Percentiles rank a stretch among this genome's conserved stretches.
Conservation (phyloP, 345 rosid genomes). For the Jatropha curcas region DNA sequence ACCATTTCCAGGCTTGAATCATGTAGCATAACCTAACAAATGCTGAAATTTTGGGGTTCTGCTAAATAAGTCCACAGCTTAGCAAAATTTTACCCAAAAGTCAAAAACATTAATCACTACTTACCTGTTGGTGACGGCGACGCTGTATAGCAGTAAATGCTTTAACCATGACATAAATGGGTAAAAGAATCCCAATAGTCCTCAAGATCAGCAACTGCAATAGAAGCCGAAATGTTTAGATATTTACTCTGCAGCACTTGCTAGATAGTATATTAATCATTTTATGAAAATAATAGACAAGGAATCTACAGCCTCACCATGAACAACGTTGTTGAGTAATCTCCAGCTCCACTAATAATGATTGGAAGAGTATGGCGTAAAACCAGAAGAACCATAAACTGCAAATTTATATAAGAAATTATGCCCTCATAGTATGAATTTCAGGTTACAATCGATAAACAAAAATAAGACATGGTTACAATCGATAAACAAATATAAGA, state of each 20-base stretch:
- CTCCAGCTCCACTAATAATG: conserved; percentile 48
- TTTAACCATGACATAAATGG: conserved; percentile 56
- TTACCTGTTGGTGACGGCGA: conserved; percentile 47
- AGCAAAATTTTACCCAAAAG: not conserved
- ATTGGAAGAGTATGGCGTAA: conserved; percentile 72
- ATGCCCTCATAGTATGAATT: not conserved
- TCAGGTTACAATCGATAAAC: not conserved
- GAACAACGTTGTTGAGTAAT: conserved; percentile 56
- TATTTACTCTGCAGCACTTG: not conserved
- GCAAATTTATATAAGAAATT: conserved; percentile 22
- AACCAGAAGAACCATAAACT: conserved; percentile 74
- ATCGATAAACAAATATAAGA: not conserved
- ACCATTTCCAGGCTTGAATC: not conserved
- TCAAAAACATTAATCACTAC: not conserved
- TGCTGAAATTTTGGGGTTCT: not conserved
- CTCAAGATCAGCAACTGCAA: conserved; percentile 58
- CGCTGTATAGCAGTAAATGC: conserved; percentile 49
- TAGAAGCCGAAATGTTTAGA: not conserved
- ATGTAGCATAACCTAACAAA: not conserved
- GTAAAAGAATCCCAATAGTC: conserved; percentile 64
- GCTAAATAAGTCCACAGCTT: not conserved
- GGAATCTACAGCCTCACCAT: conserved; percentile 40
- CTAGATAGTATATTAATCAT: not conserved
- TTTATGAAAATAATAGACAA: not conserved
- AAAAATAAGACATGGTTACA: not conserved